These are phyloP conservation scores for Aspergillus tamarii DNA, from an alignment of 2,329 filamentous ascomycete genomes.

Conservation along the genomic window DNA sequence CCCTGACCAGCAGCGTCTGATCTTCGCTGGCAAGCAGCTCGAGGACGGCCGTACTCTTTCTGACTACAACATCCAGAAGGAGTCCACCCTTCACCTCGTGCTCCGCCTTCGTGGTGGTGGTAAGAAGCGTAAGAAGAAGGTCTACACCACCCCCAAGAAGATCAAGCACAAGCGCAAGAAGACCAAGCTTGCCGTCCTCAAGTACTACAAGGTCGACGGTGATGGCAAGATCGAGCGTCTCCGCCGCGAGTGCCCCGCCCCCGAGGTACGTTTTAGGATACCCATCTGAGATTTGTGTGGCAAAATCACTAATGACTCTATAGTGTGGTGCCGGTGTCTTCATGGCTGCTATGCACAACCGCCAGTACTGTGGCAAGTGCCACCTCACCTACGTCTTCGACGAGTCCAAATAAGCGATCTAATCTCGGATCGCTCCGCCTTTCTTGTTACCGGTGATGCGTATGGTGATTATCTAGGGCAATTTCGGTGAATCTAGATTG, in stretches of 20 bases:
- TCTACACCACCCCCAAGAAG: slow-evolving; percentile 99
- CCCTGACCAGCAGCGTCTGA: slow-evolving; percentile 98
- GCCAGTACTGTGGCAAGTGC: slow-evolving; percentile 88
- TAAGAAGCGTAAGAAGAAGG: slow-evolving; percentile 99
- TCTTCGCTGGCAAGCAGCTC: slow-evolving; percentile 99
- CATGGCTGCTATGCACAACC: slow-evolving; percentile 99
- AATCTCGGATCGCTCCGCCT: slow-evolving; percentile 18
- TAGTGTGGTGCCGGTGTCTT: slow-evolving; percentile 99
- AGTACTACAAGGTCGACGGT: slow-evolving; percentile 99
- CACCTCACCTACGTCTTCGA: slow-evolving; percentile 74
- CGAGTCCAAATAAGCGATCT: slow-evolving; percentile 59
- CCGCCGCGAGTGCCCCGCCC: slow-evolving; percentile 92
- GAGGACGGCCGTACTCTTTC: slow-evolving; percentile 98
- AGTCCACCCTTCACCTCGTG: slow-evolving; percentile 97
- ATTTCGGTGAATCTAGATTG: slow-evolving; percentile 17
- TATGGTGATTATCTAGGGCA: slow-evolving; percentile 12
- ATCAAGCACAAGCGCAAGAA: slow-evolving; percentile 99
- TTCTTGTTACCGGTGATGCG: slow-evolving; percentile 19
- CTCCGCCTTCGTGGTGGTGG: slow-evolving; percentile 96
- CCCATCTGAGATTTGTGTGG: slow-evolving; percentile 5
- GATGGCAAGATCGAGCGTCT: slow-evolving; percentile 99
- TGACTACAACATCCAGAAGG: slow-evolving; percentile 99
- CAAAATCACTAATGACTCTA: slow-evolving; percentile 39
- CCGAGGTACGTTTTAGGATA: slow-evolving; percentile 67
- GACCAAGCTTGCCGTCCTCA: slow-evolving; percentile 99